Base-by-base conservation (phyloP, 2,329 filamentous ascomycete genomes). In the Pseudocercospora fijiensis region DNA sequence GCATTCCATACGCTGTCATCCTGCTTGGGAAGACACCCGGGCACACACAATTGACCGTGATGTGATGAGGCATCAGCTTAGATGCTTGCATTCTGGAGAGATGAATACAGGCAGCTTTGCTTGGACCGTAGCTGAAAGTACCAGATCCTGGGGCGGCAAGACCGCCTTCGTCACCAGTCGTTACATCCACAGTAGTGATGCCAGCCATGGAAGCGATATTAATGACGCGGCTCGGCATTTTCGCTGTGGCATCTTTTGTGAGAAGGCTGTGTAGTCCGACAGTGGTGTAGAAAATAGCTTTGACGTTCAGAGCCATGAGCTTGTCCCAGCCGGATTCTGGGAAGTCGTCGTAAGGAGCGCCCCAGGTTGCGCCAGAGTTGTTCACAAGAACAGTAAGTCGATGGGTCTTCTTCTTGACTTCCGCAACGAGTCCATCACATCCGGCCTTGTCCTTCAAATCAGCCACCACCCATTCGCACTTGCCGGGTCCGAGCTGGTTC, bases 281-380 rank as follows among this genome's bases (percentile, higher is more conserved):
- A 60, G 81, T 82, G n/a, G 79, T 81, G 51, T 78, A 76, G 71
- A 80, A 81, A 61, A 79, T 74, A 7, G 73, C 60, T 60, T 75
- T 75, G 47, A 75, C 73, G 60, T 75, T 75, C 4, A 75, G 64
- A 2, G 72, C 69, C 66, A 85, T 82, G 22, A 86, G 76, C 67
- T 85, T 83, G 67, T 85, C 84, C 82, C 84, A 86, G 45, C 82
- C 84, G 53, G 79, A 77, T 65, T 85, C 83, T 0, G 83, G 83
- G 69, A 85, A 86, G 72, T 85, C 79, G 64, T 85, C 82, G 71
- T 85, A 86, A 27, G 83, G 81, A 26, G 81, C 84, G 9, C 83
- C 84, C 73, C 74, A 75, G 7, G 73, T 73, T 0, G 81, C 78
- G 1, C 80, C 80, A 1, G 80, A 80, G 63, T 82, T 81, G 71